Base-by-base conservation (phyloP, 192 early-diverging fungal species). In the Linnemannia schmuckeri region DNA sequence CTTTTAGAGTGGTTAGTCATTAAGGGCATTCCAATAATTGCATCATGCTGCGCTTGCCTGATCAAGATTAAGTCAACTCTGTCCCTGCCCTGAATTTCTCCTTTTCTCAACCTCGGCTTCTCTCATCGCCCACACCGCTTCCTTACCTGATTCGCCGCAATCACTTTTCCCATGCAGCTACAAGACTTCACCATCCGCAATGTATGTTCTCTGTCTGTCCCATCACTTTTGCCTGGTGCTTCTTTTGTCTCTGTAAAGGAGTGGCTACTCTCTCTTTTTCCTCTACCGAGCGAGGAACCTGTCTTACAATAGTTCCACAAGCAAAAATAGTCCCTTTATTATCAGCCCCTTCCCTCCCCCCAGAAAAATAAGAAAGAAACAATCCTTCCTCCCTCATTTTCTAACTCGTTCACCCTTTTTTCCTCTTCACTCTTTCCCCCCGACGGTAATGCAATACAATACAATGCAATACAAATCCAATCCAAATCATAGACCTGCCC, bases 161-260 rank as follows among this genome's bases (percentile, higher is more conserved):
- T 33, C 30, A 33, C 61, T 66, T 66, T 66, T 9, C 61, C 13
- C 66, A 79, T 70, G 77, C n/a, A 78, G 12, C 73, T 85, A 24
- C 44, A 76, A 22, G 78, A 79, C 78, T 85, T 85, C 52, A 47
- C 46, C 63, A 84, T 84, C 54, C 82, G 82, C n/a, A 75, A 75
- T 72, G 77, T 79, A 80, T 37, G 70, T 27, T 46, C 8, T 66
- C 30, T 13, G 10, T 33, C 27, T 4, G 13, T 12, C 27, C 27
- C 61, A 66, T 66, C n/a, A 24, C 22, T 10, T 61, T n/a, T n/a
- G 57, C 57, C 24, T 61, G 9, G 9, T 61, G 22, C 57, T 5
- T 61, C 24, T 24, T 27, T 24, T 61, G 24, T 61, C n/a, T 6
- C 18, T 24, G 37, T 37, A 24, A 42, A 46, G 22, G 10, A 24